Conservation (phyloP, 768 basidiomycete genomes). For the Pleurotus tuoliensis region DNA sequence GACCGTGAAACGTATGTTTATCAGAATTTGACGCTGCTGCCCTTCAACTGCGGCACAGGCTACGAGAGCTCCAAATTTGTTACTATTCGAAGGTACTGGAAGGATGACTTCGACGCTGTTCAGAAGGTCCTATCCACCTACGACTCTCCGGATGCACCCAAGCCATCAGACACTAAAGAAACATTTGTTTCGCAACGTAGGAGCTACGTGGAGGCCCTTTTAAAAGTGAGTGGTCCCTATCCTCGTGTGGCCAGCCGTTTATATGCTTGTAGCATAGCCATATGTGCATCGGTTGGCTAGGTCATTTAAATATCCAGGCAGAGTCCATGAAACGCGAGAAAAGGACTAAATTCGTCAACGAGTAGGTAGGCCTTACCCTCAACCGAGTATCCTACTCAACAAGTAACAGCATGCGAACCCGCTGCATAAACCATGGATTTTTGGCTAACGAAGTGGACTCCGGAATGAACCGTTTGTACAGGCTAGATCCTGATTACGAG, state of each 20-base stretch:
- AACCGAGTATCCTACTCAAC: no score
- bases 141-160: no score
- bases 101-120: neutral
- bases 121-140: neutral
- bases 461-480: slow-evolving; percentile 1
- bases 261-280: neutral
- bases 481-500: slow-evolving; percentile 4
- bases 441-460: neutral
- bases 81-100: slow-evolving; percentile 5
- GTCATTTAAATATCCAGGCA: slow-evolving; percentile 1
- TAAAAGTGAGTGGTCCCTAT: neutral
- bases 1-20: slow-evolving; percentile 1
- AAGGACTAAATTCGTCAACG: slow-evolving; percentile 4
- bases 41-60: neutral
- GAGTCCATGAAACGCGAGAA: slow-evolving; percentile 2
- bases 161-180: neutral
- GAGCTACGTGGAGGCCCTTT: neutral
- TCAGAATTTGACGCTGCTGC: neutral
- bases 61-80: slow-evolving; percentile 4
- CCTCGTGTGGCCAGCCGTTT: neutral
- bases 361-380: neutral
- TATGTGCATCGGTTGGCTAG: slow-evolving; percentile 2
- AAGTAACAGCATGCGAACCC: neutral
- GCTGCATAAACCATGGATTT: neutral
- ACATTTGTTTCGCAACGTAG: neutral